A percentile compares a stretch with the other conserved stretches of the same genome.
These are phyloP conservation scores for Ottelia alismoides DNA, from an alignment of 106 monocot species.

Conservation along the genomic window DNA sequence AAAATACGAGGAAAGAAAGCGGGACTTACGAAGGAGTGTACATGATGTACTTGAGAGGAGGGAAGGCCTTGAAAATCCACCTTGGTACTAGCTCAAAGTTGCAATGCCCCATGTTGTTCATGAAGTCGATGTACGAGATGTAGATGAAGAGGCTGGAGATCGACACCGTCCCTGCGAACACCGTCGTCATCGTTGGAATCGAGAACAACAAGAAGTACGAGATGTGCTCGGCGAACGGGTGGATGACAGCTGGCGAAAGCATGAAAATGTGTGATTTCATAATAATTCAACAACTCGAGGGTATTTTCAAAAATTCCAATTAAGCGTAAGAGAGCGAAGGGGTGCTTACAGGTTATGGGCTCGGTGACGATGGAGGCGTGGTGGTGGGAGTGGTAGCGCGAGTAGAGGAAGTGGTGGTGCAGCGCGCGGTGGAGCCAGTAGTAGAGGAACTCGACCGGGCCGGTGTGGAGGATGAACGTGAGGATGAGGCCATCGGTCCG, in stretches of 20 bases:
- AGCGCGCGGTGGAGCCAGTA: slow-evolving; percentile 94
- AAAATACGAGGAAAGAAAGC: too few relatives aligned
- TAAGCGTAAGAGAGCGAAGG: not conserved
- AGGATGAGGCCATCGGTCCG: slow-evolving; percentile 37
- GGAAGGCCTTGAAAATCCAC: slow-evolving; percentile 49
- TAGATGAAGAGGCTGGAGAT: slow-evolving; percentile 13
- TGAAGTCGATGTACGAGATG: slow-evolving; percentile 50
- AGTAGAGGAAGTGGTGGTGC: slow-evolving; percentile 91
- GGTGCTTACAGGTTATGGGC: slow-evolving; percentile 76
- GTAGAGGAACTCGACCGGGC: slow-evolving; percentile 94
- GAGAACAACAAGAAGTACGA: slow-evolving; percentile 37
- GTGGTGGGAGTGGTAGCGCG: slow-evolving; percentile 95
- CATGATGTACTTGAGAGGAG: slow-evolving; percentile 83
- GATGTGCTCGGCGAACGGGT: slow-evolving; percentile 59
- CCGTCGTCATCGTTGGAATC: slow-evolving; percentile 31
- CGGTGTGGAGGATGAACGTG: slow-evolving; percentile 29
- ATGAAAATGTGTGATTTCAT: not conserved
- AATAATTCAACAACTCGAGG: not conserved
- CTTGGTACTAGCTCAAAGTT: slow-evolving; percentile 70
- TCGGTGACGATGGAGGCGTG: slow-evolving; percentile 92
- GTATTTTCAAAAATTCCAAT: not conserved
- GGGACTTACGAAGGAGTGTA: slow-evolving; percentile 69
- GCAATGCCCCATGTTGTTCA: slow-evolving; percentile 89
- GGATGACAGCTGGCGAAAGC: slow-evolving; percentile 44
- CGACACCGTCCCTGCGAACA: slow-evolving; percentile 25